Evolutionary conservation across 2,329 filamentous ascomycete genomes (phyloP), one percentile per base, ranked within the genome.

Genomic region (Aspergillus felis): DNA sequence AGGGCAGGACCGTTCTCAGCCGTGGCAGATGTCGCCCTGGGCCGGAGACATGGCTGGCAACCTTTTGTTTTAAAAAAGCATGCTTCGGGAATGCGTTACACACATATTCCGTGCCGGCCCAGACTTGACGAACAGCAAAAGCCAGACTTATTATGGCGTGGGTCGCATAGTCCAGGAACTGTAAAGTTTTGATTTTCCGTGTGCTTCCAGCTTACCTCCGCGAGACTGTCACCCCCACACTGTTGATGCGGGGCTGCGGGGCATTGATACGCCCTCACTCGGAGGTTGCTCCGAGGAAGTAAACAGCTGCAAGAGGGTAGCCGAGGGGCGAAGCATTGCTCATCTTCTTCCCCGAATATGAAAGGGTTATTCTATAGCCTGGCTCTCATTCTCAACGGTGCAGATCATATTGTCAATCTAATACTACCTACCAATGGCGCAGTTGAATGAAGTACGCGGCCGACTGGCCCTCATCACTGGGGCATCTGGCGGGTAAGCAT

Each of bases 401-500:
- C 42, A 24, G 42, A 46, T 22, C 42, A 24, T 46, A 51, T 25
- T 25, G 20, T 22, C 14, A 50, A 7, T 12, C 17, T 20, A 22
- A 17, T 28, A 51, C n/a, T 20, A 12, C n/a, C 17, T 22, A 28
- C 57, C 1, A 47, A 66, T 66, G 63, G 53, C 58, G 7, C 59
- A 61, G n/a, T 35, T 65, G 50, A 82, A 82, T 61, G 75, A 80
- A 50, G 74, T 86, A 57, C 74, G 73, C 42, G 82, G 82, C 57
- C 76, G 81, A 53, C 71, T 86, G 47, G 84, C 83, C 48, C 76
- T 87, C 8, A 79, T 87, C 50, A 87, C 84, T 2, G 84, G 84
- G 47, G 84, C 84, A 50, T 86, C 83, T 53, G 83, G 83, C 64
- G 84, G 84, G 84, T 84, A 72, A 70, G 73, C 63, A 49, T 32